Base-by-base conservation (phyloP, 768 basidiomycete genomes). In the Cyathus striatus region DNA sequence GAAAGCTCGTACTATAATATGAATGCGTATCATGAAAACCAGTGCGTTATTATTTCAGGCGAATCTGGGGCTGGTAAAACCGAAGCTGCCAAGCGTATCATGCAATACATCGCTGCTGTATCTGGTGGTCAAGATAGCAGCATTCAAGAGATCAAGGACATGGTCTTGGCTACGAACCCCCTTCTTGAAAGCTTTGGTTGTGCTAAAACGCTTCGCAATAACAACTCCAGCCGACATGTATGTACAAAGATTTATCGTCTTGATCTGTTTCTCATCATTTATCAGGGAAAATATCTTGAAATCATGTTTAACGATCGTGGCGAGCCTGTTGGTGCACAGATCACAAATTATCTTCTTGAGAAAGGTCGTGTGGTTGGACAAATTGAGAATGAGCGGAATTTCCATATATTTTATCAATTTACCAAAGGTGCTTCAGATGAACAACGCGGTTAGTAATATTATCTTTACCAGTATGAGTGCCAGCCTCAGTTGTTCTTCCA, bases 21-120 rank as follows among this genome's bases (percentile, higher is more conserved):
- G 96, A 94, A 92, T 50, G 90, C 93, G 22, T 96, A 99, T 66
- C 88, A 94, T 64, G 95, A 99, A 67, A 99, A 98, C 58, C 96
- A 99, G 69, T 98, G 95, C 61, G 95, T 99, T 42, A 99, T 99
- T 67, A 98, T 99, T 56, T 93, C 94, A 25, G 96, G 96, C 42
- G 96, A 99, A 70, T 97, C 94, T 13, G 96, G 96, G 40, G 96
- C 96, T 3, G 96, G 96, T 40, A 99, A 99, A 74, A 99, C 96
- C 3, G 96, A 98, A 64, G 96, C 96, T 3, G 96, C 96, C 17
- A 98, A 98, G 63, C 82, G 93, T 38, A 98, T 99, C 64, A 99
- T 99, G 96, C 94, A 97, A 62, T 99, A 99, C 58, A 95, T 99
- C 53, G 96, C 96, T 13, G 96, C 90, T 7, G 96, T 98, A 0